Conservation (phyloP, 2,329 filamentous ascomycete genomes). For the Diaporthe citriasiana region DNA sequence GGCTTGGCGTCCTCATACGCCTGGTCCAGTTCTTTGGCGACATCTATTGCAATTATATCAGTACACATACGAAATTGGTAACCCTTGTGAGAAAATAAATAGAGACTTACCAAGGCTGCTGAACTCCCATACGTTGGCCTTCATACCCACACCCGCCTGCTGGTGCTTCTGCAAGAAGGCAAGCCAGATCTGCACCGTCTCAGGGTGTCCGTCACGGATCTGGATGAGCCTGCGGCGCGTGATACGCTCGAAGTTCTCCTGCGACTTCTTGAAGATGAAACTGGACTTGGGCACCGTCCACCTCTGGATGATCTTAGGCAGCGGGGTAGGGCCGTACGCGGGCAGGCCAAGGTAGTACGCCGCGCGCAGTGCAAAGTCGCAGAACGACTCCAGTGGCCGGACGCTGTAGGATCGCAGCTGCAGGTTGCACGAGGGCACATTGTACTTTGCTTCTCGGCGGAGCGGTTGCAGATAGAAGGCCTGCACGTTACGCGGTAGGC, state of each 20-base stretch:
- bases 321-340: slow-evolving; percentile 85
- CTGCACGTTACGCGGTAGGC: slow-evolving; percentile 84
- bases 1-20: slow-evolving; percentile 58
- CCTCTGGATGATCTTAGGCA: slow-evolving; percentile 88
- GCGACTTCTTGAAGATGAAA: slow-evolving; percentile 97
- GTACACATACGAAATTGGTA: background rate
- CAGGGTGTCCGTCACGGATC: slow-evolving; percentile 91
- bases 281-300: slow-evolving; percentile 93
- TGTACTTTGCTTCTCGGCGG: slow-evolving; percentile 79
- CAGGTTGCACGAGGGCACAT: slow-evolving; percentile 88
- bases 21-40: slow-evolving; percentile 66
- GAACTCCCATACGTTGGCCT: slow-evolving; percentile 96
- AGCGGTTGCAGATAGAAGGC: slow-evolving; percentile 89
- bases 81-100: background rate
- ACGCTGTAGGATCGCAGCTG: slow-evolving; percentile 93
- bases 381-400: slow-evolving; percentile 92
- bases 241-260: slow-evolving; percentile 97
- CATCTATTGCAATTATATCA: slow-evolving; percentile 55
- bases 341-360: slow-evolving; percentile 94
- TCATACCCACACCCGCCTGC: slow-evolving; percentile 98
- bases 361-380: slow-evolving; percentile 93
- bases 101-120: slow-evolving; percentile 73
- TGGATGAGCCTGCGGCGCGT: slow-evolving; percentile 90
- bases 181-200: slow-evolving; percentile 91
- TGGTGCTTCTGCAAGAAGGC: slow-evolving; percentile 93